Evolutionary conservation across 805 yeast species (phyloP).

Genomic region (Candida easanensis): DNA sequence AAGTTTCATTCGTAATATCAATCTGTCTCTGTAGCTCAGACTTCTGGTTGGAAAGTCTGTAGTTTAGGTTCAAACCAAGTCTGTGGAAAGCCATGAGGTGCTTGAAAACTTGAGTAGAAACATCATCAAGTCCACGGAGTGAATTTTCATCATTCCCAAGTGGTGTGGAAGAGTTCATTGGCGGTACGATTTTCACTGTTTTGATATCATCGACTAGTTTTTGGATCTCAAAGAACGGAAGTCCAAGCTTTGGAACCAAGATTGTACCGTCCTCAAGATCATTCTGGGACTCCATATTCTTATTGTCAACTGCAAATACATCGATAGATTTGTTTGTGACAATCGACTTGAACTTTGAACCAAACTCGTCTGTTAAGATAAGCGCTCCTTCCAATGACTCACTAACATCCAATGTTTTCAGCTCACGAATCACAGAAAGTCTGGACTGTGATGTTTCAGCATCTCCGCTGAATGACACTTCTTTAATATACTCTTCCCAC

Average conservation of each 20-base stretch:
- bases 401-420: conserved; percentile 2
- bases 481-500: conserved; percentile 1
- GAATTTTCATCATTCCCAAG: conserved; percentile 16
- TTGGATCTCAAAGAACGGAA: conserved; percentile 12
- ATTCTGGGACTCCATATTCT: neutral
- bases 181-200: conserved; percentile 4
- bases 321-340: conserved; percentile 9
- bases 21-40: conserved; percentile 42
- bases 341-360: conserved; percentile 3
- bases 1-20: conserved; percentile 24
- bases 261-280: neutral
- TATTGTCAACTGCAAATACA: conserved; percentile 1
- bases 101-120: conserved; percentile 21
- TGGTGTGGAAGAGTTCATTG: conserved; percentile 2
- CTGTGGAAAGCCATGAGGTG: conserved; percentile 25
- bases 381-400: conserved; percentile 12
- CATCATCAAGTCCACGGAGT: conserved; percentile 17
- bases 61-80: conserved; percentile 35
- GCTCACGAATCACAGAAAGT: neutral
- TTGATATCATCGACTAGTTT: conserved; percentile 2
- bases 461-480: neutral
- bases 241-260: conserved; percentile 4
- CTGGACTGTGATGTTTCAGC: neutral
- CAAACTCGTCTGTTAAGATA: conserved; percentile 5
- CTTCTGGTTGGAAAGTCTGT: conserved; percentile 37